These are phyloP conservation scores for Chlorella sp. DNA, from an alignment of 139 green algal genomes.

Conservation along the genomic window DNA sequence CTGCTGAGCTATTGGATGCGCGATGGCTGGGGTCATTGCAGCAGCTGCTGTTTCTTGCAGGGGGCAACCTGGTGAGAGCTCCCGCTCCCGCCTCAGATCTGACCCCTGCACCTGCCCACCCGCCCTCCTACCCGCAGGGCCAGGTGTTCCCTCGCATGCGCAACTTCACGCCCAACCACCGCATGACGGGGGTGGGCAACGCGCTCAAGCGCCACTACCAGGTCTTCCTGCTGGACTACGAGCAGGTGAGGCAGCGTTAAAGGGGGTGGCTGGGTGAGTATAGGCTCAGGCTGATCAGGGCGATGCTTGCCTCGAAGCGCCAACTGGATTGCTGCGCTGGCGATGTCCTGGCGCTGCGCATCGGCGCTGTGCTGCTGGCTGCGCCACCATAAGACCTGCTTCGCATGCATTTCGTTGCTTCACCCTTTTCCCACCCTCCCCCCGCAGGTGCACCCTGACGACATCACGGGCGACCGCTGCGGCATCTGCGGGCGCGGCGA, in stretches of 20 bases:
- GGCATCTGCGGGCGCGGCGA: conserved; percentile 63
- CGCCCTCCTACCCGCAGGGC: not conserved
- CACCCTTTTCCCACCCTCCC: too few species aligned
- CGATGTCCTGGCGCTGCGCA: too few species aligned
- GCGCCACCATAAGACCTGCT: too few species aligned
- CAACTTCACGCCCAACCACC: conserved; percentile 77
- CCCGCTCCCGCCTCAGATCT: too few species aligned
- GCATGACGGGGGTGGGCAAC: conserved; percentile 86
- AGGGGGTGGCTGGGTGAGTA: too few species aligned
- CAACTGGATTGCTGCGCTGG: too few species aligned
- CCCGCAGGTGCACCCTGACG: conserved; percentile 69
- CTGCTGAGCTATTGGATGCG: not conserved
- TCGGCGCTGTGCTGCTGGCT: too few species aligned
- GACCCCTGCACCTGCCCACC: not conserved
- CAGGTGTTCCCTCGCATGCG: conserved; percentile 81
- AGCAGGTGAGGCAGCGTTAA: conserved; percentile 40
- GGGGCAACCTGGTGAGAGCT: too few species aligned
- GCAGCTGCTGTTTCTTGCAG: too few species aligned
- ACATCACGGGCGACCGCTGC: conserved; percentile 66
- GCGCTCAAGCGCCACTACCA: conserved; percentile 90
- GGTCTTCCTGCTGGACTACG: conserved; percentile 82
- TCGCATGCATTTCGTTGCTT: too few species aligned
- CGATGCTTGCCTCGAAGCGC: too few species aligned
- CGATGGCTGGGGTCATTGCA: not conserved
- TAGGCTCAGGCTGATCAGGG: too few species aligned